Base-by-base conservation (phyloP, 345 rosid species). In the Syzygium oleosum region DNA sequence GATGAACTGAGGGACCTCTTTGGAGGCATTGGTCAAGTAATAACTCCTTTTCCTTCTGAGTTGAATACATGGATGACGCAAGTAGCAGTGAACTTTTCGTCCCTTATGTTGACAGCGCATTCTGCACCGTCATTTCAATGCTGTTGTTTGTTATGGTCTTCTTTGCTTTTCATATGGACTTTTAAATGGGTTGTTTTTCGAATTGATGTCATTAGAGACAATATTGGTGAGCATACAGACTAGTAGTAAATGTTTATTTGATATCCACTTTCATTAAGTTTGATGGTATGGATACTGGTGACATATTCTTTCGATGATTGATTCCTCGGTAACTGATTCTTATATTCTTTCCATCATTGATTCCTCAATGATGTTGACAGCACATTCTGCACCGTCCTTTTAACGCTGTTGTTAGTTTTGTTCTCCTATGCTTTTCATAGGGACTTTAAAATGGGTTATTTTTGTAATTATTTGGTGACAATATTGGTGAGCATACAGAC, bases 1-100 rank as follows among this genome's bases (percentile, higher is more conserved):
- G 99, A 98, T 84, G 97, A 98, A 89, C 92, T 98, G 92, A 93
- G 91, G 87, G 98, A 96, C 34, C 98, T 98, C 90, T 98, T 98
- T 90, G 98, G 98, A 59, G 98, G 99, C 94, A 95, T 98, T 91
- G 98, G 99, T 93, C 98, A 94, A 92, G 99, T 98, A 96, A 94
- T 85, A 9, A 9, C 3, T 54, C n/a, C 58, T 38, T 53, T 85
- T 54, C 53, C 51, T 51, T 54, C 46, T 17, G 51, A 58, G 29
- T 85, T 41, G 31, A 85, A 58, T 85, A 21, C 51, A 17, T 85
- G 65, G 63, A 52, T 73, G 21, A 15, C 4, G 34, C 85, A 49
- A 51, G 58, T 51, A 10, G 83, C 49, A 38, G 49, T 38, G 83
- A 73, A 73, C 27, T 21, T 73, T 38, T 73, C 15, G 14, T 73